phyloP scores from a whole-genome alignment of 805 yeast species.

The Scheffersomyces stipitis region DNA sequence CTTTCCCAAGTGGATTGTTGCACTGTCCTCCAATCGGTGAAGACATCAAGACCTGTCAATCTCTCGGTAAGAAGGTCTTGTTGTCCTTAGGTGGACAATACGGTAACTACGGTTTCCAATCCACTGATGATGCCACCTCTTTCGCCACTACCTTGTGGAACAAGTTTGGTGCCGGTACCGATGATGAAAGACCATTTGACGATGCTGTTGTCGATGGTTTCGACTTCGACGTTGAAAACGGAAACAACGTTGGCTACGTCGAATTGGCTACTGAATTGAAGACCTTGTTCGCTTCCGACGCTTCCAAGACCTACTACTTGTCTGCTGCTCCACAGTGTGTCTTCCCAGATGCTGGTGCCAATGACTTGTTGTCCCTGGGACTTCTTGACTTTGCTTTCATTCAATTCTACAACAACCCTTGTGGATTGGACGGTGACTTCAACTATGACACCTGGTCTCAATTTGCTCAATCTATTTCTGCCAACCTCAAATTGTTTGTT shows the following conservation, averaged over 20 bases:
- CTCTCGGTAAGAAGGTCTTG: constrained; percentile 66
- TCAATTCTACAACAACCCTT: constrained; percentile 40
- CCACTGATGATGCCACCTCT: constrained; percentile 53
- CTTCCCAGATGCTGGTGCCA: constrained; percentile 38
- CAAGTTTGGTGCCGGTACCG: constrained; percentile 31
- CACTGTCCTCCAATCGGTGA: constrained; percentile 37
- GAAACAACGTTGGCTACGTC: constrained; percentile 30
- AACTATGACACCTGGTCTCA: constrained; percentile 37
- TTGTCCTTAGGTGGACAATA: constrained; percentile 61
- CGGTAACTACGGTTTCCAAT: constrained; percentile 38
- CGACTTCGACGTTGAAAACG: constrained; percentile 18
- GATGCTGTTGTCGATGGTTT: constrained; percentile 32
- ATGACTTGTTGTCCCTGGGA: constrained; percentile 23
- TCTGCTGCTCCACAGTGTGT: constrained; percentile 43
- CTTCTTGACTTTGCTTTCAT: constrained; percentile 37
- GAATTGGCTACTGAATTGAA: constrained; percentile 22
- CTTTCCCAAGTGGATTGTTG: constrained; percentile 11
- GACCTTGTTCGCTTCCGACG: constrained; percentile 19
- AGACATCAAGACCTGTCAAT: constrained; percentile 76
- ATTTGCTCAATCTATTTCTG: constrained; percentile 29
- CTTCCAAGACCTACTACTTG: constrained; percentile 28
- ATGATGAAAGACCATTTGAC: constrained; percentile 6
- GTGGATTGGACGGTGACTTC: constrained; percentile 26
- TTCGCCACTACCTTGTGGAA: constrained; percentile 51
- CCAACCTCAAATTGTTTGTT: constrained; percentile 32